Evolutionary conservation across 768 basidiomycete genomes (phyloP).

Genomic region (Pisolithus microcarpus): DNA sequence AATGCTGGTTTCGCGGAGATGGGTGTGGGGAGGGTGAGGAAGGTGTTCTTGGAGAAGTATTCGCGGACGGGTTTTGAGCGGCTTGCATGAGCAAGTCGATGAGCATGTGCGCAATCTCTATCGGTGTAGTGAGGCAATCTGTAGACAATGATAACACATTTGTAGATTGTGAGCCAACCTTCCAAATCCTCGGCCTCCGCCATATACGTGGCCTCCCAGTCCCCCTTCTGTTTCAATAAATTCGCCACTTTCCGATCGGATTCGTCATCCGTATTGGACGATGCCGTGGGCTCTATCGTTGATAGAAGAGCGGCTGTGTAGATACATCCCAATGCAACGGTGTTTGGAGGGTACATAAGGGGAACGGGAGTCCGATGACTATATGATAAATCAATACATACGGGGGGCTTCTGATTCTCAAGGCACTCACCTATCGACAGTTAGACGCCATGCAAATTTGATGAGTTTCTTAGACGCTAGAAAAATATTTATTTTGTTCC

Average conservation of each 20-base stretch:
- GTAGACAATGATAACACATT: background rate
- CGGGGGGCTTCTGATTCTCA: background rate
- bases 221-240: conserved; percentile 47
- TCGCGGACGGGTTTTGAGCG: conserved; percentile 50
- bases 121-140: background rate
- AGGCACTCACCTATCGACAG: conserved; percentile 68
- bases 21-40: conserved; percentile 67
- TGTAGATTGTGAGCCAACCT: conserved; percentile 38
- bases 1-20: conserved; percentile 31
- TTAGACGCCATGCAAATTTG: conserved; percentile 85
- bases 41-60: conserved; percentile 69
- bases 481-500: background rate
- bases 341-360: conserved; percentile 85
- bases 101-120: conserved; percentile 73
- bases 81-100: conserved; percentile 69
- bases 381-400: background rate
- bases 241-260: conserved; percentile 43
- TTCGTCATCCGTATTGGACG: conserved; percentile 28
- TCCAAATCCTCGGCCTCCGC: conserved; percentile 71
- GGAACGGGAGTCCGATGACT: conserved; percentile 86
- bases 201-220: conserved; percentile 72
- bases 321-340: conserved; percentile 77
- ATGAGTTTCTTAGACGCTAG: conserved; percentile 70
- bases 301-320: conserved; percentile 76
- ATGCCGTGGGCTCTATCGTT: conserved; percentile 56